Evolutionary conservation across 2,329 filamentous ascomycete genomes (phyloP).

Genomic region (Talaromyces sp.): DNA sequence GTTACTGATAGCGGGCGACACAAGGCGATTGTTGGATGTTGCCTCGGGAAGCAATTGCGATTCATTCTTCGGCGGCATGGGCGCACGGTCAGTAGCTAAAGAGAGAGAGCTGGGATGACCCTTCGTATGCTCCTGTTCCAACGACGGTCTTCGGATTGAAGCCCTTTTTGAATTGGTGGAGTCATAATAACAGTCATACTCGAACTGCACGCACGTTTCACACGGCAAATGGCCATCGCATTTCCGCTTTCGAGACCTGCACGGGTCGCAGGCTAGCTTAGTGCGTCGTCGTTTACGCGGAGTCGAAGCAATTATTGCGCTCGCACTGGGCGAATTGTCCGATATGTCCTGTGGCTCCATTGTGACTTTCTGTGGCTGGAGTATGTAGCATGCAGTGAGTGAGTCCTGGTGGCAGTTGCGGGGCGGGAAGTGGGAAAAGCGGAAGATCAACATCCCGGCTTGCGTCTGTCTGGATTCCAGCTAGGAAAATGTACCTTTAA

Average conservation of each 20-base stretch:
- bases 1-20: slow-evolving; percentile 12
- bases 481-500: too few relatives aligned
- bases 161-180: not conserved
- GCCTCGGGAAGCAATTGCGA: not conserved
- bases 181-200: slow-evolving; percentile 52
- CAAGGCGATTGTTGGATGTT: not conserved
- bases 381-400: not conserved
- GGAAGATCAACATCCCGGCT: too few relatives aligned
- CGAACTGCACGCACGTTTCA: slow-evolving; percentile 52
- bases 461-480: too few relatives aligned
- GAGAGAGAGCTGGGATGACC: not conserved
- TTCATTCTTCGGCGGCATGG: not conserved
- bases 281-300: slow-evolving; percentile 36
- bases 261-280: slow-evolving; percentile 49
- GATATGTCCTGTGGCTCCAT: not conserved
- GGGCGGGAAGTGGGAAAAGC: slow-evolving; percentile 4
- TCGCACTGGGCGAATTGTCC: not conserved
- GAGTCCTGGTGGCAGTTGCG: not conserved
- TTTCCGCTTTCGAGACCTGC: slow-evolving; percentile 55
- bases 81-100: not conserved
- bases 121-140: not conserved
- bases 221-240: slow-evolving; percentile 55
- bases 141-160: not conserved
- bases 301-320: not conserved
- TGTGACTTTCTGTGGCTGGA: not conserved